phyloP scores from a whole-genome alignment of 2,329 filamentous ascomycete genomes.

The Juglanconis juglandina region DNA sequence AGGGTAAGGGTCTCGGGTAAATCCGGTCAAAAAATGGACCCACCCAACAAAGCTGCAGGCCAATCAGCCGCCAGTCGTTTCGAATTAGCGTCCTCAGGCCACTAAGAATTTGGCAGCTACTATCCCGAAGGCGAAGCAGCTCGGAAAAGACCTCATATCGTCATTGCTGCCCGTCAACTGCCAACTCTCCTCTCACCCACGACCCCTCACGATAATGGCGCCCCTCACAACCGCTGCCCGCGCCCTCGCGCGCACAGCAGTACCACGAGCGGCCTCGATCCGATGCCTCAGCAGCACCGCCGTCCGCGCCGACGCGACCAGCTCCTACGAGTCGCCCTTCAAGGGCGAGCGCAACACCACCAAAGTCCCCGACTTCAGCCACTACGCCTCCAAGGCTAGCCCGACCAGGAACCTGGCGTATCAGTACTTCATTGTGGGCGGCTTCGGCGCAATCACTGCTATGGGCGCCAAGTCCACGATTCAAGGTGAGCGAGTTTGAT shows the following conservation, averaged over 20 bases:
- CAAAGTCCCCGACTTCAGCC: slow-evolving; percentile 83
- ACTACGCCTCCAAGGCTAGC: slow-evolving; percentile 72
- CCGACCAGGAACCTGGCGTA: slow-evolving; percentile 79
- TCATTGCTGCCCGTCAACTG: slow-evolving; percentile 28
- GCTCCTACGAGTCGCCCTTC: slow-evolving; percentile 60
- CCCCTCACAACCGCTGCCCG: slow-evolving; percentile 66
- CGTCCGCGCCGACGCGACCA: slow-evolving; percentile 42
- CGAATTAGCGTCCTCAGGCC: slow-evolving; percentile 19
- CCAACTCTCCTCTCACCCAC: background rate
- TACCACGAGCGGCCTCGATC: slow-evolving; percentile 38
- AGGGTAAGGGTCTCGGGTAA: background rate
- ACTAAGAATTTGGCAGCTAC: slow-evolving; percentile 18
- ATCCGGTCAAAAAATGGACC: background rate
- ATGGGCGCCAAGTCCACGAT: slow-evolving; percentile 97
- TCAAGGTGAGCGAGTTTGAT: slow-evolving; percentile 69
- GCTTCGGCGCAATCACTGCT: slow-evolving; percentile 86
- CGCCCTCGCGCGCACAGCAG: slow-evolving; percentile 58
- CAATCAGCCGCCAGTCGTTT: slow-evolving; percentile 16
- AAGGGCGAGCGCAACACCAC: slow-evolving; percentile 55
- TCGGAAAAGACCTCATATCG: slow-evolving; percentile 48
- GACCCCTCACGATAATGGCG: slow-evolving; percentile 52
- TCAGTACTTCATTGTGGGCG: slow-evolving; percentile 97
- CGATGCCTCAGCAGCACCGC: slow-evolving; percentile 57
- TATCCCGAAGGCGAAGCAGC: slow-evolving; percentile 22
- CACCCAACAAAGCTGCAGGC: slow-evolving; percentile 4